Conservation (phyloP, 176 grass and related monocot species). For the Microstegium vimineum region DNA sequence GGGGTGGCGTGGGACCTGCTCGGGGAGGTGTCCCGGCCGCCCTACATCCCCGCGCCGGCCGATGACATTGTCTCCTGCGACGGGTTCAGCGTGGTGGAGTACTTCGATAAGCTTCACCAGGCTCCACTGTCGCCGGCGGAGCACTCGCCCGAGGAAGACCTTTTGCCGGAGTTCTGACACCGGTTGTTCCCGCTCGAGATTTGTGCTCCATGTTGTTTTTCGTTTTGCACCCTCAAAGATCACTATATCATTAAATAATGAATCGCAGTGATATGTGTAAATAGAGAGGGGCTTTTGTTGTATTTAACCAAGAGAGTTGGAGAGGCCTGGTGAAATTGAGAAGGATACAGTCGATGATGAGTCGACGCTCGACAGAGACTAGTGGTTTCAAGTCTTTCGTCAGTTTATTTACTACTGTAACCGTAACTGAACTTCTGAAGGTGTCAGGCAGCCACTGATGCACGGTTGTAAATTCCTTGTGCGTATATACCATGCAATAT, state of each 20-base stretch:
- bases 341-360: background rate
- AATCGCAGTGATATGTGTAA: background rate
- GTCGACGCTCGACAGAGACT: background rate
- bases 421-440: background rate
- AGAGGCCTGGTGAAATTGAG: background rate
- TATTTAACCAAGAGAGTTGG: background rate
- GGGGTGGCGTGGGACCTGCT: slow-evolving; percentile 80
- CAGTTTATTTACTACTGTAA: background rate
- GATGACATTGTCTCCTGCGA: slow-evolving; percentile 35
- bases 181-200: background rate
- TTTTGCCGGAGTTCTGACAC: slow-evolving; percentile 31
- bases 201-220: background rate
- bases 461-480: background rate
- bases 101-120: slow-evolving; percentile 51
- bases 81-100: slow-evolving; percentile 56
- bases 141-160: slow-evolving; percentile 37
- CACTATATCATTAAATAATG: background rate
- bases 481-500: background rate
- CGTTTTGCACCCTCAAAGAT: background rate
- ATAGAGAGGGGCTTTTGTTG: background rate
- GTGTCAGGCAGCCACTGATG: background rate
- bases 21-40: slow-evolving; percentile 66
- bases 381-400: background rate
- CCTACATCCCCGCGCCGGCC: slow-evolving; percentile 53
- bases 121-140: slow-evolving; percentile 18